Evolutionary conservation across 257 asterid species (phyloP), one percentile per base, ranked within the genome.

Genomic region (Fraxinus cuspidata): DNA sequence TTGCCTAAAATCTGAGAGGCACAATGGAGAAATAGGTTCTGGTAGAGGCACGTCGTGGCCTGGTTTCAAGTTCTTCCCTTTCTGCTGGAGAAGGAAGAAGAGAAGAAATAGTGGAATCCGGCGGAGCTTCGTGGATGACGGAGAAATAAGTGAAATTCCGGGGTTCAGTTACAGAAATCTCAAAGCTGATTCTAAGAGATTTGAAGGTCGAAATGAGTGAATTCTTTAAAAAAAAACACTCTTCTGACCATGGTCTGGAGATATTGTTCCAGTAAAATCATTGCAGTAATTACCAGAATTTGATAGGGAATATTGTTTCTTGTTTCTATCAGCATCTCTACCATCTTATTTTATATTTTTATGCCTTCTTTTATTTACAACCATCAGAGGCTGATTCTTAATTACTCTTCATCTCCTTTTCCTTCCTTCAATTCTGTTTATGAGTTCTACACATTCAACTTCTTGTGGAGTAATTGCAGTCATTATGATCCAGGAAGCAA

Each of bases 31-130:
- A 68, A 67, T 71, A 83, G 71, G 65, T 27, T 58, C 87, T 0
- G 72, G 60, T 51, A 83, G 81, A 34, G 81, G 86, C 3, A 49
- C 63, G 56, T 86, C 89, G 29, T 88, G 96, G 97, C 84, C 83
- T 64, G 75, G 87, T 68, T 88, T 92, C 58, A 75, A 84, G 70
- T 86, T 87, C 82, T 80, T 89, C 44, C 29, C 77, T 72, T 42
- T 77, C 76, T 63, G 81, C 53, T 84, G 96, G 96, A 90, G 83
- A 42, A 87, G 85, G 71, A 88, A 86, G 87, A 92, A 83, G 88
- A 87, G 89, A 77, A 87, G 87, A 70, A 86, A 74, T 1, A 78
- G 78, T 53, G 90, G 88, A 68, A 83, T 83, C 5, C 82, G 83
- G 3, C 90, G 85, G 0, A 85, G 89, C 67, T 72, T 80, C 56